Evolutionary conservation across 352 stramenopile genomes (phyloP).

Genomic region (Phytophthora pinifolia): DNA sequence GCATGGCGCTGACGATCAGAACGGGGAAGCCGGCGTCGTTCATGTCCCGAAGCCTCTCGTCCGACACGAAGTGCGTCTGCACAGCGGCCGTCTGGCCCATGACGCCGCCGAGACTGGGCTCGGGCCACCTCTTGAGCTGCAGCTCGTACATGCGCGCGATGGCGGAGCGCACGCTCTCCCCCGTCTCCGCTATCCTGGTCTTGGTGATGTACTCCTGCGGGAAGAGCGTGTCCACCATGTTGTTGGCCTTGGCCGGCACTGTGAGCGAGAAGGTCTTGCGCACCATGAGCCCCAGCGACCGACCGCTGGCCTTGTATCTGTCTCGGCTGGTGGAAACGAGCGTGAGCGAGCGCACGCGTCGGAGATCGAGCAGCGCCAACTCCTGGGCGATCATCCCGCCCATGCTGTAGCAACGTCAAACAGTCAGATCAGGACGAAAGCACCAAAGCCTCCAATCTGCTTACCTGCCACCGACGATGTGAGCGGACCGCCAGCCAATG

Average conservation of each 20-base stretch:
- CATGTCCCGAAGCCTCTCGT: slow-evolving; percentile 46
- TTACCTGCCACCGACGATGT: slow-evolving; percentile 50
- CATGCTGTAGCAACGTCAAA: slow-evolving; percentile 30
- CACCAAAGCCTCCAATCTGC: background rate
- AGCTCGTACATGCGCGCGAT: slow-evolving; percentile 31
- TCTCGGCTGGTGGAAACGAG: slow-evolving; percentile 56
- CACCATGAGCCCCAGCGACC: slow-evolving; percentile 36
- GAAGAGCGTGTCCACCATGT: slow-evolving; percentile 43
- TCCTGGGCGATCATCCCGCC: slow-evolving; percentile 65
- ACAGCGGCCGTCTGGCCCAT: slow-evolving; percentile 38
- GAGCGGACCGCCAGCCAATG: slow-evolving; percentile 46
- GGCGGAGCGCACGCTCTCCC: slow-evolving; percentile 28
- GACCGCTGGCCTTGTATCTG: slow-evolving; percentile 41
- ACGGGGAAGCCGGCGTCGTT: slow-evolving; percentile 45
- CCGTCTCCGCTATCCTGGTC: slow-evolving; percentile 37
- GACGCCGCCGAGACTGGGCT: slow-evolving; percentile 27
- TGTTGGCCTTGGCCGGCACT: slow-evolving; percentile 31
- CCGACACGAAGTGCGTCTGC: slow-evolving; percentile 49
- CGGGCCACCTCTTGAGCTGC: slow-evolving; percentile 26
- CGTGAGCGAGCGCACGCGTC: slow-evolving; percentile 50
- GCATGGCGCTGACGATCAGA: slow-evolving; percentile 45
- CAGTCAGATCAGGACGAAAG: background rate
- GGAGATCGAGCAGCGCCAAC: slow-evolving; percentile 41
- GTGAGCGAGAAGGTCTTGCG: slow-evolving; percentile 42
- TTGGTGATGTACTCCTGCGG: slow-evolving; percentile 29